Evolutionary conservation across 768 basidiomycete genomes (phyloP), one percentile per base, ranked within the genome.

Genomic region (Atractiella rhizophila): DNA sequence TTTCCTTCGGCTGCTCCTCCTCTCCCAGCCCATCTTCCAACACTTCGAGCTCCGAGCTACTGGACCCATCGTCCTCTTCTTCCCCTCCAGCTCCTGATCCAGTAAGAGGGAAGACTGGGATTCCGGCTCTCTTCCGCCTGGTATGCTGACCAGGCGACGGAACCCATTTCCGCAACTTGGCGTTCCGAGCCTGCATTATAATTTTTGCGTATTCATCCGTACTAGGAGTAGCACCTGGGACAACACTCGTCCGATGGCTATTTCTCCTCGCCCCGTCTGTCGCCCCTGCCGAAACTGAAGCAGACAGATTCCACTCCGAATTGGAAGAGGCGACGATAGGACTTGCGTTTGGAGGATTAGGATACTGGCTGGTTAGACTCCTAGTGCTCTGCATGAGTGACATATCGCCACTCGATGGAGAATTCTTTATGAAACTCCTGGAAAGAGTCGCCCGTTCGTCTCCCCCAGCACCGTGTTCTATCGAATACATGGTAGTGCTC

Each of bases 141-240:
- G n/a, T n/a, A n/a, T n/a, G n/a, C n/a, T n/a, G n/a, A n/a, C n/a
- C n/a, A n/a, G n/a, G n/a, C n/a, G n/a, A n/a, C 1, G 56, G 51
- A 45, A 57, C 51, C 62, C 62, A 63, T 32, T 59, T 55, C 38
- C 59, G 56, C 46, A 62, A 44, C 46, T 63, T 63, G 28, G 62
- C 62, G 34, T 56, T 55, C n/a, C 62, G 49, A 21, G 55, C 58
- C 39, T 60, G 57, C 51, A 62, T 50, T 48, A 63, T 63, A 53
- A 60, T 58, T 42, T 49, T 48, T 2, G 51, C 51, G 39, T 51
- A 51, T 42, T 51, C 51, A 46, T 51, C 48, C 18, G 45, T 49
- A 19, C 32, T 39, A 34, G 38, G 38, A 8, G 28, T 7, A 5
- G n/a, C 13, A 15, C n/a, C n/a, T 5, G 27, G 27, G 7, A 12